Percentiles rank a stretch among this genome's conserved stretches.
Conservation (phyloP, 139 green algal genomes). For the Chlamydomonas eustigma region DNA sequence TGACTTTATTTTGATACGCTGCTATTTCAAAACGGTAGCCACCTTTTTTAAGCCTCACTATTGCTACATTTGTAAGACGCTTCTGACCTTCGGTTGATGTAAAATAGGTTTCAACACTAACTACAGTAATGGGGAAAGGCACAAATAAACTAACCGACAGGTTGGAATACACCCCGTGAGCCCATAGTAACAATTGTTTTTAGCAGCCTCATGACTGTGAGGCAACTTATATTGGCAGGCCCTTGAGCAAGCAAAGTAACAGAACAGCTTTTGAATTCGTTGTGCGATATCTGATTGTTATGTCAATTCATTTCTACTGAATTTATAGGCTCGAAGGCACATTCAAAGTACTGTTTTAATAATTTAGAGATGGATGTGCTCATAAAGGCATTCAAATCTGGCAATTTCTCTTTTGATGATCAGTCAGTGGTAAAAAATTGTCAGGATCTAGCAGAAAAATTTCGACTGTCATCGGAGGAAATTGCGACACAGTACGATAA, state of each 20-base stretch:
- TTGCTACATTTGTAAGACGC: constrained; percentile 94
- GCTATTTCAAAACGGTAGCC: constrained; percentile 95
- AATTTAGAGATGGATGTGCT: background rate
- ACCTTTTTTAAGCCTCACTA: constrained; percentile 88
- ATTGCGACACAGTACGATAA: constrained; percentile 12
- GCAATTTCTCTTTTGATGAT: constrained; percentile 16
- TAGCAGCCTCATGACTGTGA: too few relatives aligned
- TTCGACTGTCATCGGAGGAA: background rate
- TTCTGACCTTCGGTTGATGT: constrained; percentile 82
- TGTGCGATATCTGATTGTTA: too few relatives aligned
- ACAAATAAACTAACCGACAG: constrained; percentile 32
- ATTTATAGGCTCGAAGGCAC: background rate
- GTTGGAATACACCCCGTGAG: constrained; percentile 27
- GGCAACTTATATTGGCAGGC: too few relatives aligned
- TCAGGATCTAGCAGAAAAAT: constrained; percentile 6
- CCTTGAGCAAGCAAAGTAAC: too few relatives aligned
- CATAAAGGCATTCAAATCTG: constrained; percentile 1
- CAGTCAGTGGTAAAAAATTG: background rate
- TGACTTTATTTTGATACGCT: constrained; percentile 99
- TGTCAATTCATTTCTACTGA: background rate
- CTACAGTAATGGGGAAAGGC: background rate
- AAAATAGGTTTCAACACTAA: background rate
- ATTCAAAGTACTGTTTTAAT: background rate
- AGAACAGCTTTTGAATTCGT: too few relatives aligned
- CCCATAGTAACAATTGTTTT: too few relatives aligned